Conservation (phyloP, 352 stramenopile species). For the Thraustochytrium striatum region DNA sequence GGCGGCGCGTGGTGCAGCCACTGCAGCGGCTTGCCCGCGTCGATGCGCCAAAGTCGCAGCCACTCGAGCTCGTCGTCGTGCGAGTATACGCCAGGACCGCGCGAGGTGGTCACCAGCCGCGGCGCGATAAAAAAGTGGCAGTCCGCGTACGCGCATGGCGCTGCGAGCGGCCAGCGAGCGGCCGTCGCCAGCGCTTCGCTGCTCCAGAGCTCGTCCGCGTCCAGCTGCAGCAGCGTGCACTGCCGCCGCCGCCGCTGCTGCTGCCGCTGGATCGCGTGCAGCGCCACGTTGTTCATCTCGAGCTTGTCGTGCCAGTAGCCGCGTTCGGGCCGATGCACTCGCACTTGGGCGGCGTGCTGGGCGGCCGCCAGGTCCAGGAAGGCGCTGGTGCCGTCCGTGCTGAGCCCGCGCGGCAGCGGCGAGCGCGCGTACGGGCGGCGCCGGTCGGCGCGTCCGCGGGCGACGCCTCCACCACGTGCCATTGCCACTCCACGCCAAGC, state of each 20-base stretch:
- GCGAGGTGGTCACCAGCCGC: slow-evolving; percentile 44
- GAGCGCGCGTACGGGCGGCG: slow-evolving; percentile 43
- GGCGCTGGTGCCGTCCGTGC: slow-evolving; percentile 50
- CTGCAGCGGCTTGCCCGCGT: neutral
- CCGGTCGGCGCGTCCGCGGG: slow-evolving; percentile 49
- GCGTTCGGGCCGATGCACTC: neutral
- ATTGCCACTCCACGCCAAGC: slow-evolving; percentile 53
- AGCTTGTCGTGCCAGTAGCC: slow-evolving; percentile 55
- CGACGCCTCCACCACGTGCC: slow-evolving; percentile 58
- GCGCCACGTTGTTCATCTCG: slow-evolving; percentile 53
- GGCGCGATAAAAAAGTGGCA: slow-evolving; percentile 57
- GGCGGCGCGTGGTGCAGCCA: slow-evolving; percentile 55
- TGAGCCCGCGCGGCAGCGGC: slow-evolving; percentile 20
- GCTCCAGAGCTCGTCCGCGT: slow-evolving; percentile 57
- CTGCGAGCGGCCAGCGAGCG: neutral
- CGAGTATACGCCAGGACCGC: slow-evolving; percentile 51
- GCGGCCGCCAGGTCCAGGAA: slow-evolving; percentile 11
- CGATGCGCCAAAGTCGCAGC: slow-evolving; percentile 51
- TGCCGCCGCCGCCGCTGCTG: too few relatives aligned
- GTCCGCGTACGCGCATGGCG: slow-evolving; percentile 54
- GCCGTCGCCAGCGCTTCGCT: slow-evolving; percentile 39
- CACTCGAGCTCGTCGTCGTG: slow-evolving; percentile 54
- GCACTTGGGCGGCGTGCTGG: neutral
- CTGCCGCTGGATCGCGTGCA: slow-evolving; percentile 19
- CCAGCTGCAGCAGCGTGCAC: slow-evolving; percentile 54